These are phyloP conservation scores for Epichloe coenophiala DNA, from an alignment of 2,329 filamentous ascomycete species.

Conservation along the genomic window DNA sequence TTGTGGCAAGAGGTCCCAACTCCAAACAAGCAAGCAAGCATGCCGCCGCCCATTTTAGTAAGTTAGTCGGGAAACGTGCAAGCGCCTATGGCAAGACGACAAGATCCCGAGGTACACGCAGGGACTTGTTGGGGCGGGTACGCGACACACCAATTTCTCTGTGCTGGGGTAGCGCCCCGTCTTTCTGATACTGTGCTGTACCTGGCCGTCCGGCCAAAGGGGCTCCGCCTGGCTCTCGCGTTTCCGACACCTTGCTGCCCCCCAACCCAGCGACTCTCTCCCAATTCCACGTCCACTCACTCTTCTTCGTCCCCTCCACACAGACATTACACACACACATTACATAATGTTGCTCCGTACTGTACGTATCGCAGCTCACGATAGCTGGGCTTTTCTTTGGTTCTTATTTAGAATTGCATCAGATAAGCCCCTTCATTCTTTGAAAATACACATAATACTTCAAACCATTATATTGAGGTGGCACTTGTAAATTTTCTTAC, in stretches of 20 bases:
- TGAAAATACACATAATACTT: too few relatives aligned
- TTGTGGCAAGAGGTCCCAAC: too few relatives aligned
- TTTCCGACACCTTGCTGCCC: conserved; percentile 10
- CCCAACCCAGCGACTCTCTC: conserved; percentile 14
- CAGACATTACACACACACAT: background rate
- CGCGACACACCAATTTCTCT: conserved; percentile 22
- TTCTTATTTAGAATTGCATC: too few relatives aligned
- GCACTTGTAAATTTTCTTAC: too few relatives aligned
- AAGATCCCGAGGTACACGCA: conserved; percentile 10
- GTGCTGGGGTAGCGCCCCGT: conserved; percentile 19
- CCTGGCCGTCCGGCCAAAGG: conserved; percentile 9
- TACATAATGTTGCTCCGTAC: background rate
- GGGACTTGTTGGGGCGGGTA: conserved; percentile 21
- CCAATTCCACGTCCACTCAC: conserved; percentile 14
- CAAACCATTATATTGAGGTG: too few relatives aligned
- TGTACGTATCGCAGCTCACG: background rate
- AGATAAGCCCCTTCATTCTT: too few relatives aligned
- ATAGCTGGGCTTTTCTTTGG: too few relatives aligned
- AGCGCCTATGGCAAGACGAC: background rate
- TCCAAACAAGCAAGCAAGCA: too few relatives aligned
- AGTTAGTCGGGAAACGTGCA: too few relatives aligned
- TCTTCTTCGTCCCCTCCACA: conserved; percentile 11
- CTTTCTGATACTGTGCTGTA: conserved; percentile 25
- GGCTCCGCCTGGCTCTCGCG: background rate
- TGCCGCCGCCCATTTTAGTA: too few relatives aligned